Conservation (phyloP, 768 basidiomycete genomes). For the Lyophyllum semitale region DNA sequence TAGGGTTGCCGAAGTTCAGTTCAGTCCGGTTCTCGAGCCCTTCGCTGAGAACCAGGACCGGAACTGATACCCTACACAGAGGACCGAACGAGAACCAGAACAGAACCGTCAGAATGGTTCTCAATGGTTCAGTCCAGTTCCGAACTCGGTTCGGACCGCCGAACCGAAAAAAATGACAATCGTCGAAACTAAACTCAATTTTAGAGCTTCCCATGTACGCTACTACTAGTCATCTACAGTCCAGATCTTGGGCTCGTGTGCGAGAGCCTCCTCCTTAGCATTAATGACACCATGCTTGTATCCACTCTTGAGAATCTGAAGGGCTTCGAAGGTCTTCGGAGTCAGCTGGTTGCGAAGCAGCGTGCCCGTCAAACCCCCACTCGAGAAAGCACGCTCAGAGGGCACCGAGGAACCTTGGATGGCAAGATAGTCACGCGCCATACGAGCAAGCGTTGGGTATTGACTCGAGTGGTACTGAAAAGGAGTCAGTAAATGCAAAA, state of each 20-base stretch:
- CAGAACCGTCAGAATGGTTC: neutral
- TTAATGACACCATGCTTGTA: conserved; percentile 14
- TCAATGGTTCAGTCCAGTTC: neutral
- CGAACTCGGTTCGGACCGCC: neutral
- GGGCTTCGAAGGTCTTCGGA: conserved; percentile 10
- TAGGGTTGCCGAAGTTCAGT: too few relatives aligned
- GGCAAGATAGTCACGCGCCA: conserved; percentile 31
- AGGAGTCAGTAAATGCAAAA: too few relatives aligned
- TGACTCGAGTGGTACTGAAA: too few relatives aligned
- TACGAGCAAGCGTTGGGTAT: too few relatives aligned
- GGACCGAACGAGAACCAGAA: neutral
- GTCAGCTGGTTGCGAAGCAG: conserved; percentile 11
- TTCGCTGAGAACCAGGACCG: neutral
- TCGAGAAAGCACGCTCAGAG: conserved; percentile 31
- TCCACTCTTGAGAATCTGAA: conserved; percentile 17
- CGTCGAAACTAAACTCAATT: too few relatives aligned
- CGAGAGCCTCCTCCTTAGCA: conserved; percentile 5
- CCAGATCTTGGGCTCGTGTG: neutral
- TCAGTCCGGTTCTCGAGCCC: too few relatives aligned
- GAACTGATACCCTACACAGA: neutral
- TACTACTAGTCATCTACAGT: neutral
- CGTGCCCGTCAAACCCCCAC: conserved; percentile 26
- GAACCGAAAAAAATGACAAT: neutral
- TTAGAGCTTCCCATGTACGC: too few relatives aligned
- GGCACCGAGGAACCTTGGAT: conserved; percentile 29